phyloP scores from a whole-genome alignment of 352 stramenopile species.

The Globisporangium abappressorium region DNA sequence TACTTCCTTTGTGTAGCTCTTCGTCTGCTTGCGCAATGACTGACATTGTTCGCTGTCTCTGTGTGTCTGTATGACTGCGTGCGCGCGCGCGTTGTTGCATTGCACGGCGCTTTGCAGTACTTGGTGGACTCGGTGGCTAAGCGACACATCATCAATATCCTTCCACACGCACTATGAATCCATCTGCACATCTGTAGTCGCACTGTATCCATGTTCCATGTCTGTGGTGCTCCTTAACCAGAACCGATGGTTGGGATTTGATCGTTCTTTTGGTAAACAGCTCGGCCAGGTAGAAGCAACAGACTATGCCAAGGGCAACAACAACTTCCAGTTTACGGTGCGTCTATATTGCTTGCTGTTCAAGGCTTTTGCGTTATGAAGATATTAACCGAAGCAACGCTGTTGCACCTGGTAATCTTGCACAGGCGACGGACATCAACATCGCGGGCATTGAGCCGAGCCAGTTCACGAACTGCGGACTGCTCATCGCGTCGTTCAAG shows the following conservation, averaged over 20 bases:
- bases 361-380: not conserved
- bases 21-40: not conserved
- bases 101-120: conserved; percentile 40
- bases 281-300: conserved; percentile 62
- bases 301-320: conserved; percentile 62
- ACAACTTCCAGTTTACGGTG: conserved; percentile 87
- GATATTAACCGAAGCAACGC: no score
- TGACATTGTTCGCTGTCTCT: not conserved
- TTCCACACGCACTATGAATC: conserved; percentile 22
- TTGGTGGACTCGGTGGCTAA: conserved; percentile 82
- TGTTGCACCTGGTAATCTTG: not conserved
- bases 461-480: conserved; percentile 85
- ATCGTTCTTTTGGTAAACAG: conserved; percentile 33
- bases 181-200: not conserved
- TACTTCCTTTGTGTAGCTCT: not conserved
- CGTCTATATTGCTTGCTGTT: conserved; percentile 12
- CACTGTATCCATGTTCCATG: not conserved
- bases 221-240: conserved; percentile 28
- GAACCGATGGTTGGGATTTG: not conserved
- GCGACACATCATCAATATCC: conserved; percentile 88
- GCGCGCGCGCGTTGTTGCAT: not conserved
- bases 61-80: not conserved
- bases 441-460: conserved; percentile 72
- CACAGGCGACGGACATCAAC: conserved; percentile 64
- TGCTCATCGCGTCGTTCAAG: conserved; percentile 82